These are phyloP conservation scores for Lithocarpus polystachyus DNA, from an alignment of 306 rosid genomes.

Conservation along the genomic window DNA sequence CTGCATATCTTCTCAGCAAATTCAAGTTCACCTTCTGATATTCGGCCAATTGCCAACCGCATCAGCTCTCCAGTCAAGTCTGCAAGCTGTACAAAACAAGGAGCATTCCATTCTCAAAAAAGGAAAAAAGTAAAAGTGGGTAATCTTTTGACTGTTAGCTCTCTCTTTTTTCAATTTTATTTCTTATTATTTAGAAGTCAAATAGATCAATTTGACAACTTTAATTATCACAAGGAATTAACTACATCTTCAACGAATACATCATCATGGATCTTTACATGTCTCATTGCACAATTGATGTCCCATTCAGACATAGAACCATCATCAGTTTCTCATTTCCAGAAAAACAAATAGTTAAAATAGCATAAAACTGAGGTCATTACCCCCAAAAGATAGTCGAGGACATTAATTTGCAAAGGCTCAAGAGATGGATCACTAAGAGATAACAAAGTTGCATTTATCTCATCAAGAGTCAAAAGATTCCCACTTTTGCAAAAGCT, in stretches of 20 bases:
- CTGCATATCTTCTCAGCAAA: conserved; percentile 80
- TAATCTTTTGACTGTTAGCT: background rate
- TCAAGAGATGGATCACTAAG: conserved; percentile 69
- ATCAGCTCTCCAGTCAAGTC: conserved; percentile 97
- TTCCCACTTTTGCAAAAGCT: conserved; percentile 82
- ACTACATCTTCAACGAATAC: conserved; percentile 1
- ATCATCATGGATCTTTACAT: background rate
- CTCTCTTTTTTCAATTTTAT: too few species aligned
- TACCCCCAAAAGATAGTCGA: conserved; percentile 95
- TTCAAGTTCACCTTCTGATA: conserved; percentile 88
- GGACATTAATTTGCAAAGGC: conserved; percentile 86
- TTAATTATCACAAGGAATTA: conserved; percentile 16
- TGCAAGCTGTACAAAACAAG: conserved; percentile 69
- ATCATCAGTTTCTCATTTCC: background rate
- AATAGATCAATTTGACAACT: conserved; percentile 9
- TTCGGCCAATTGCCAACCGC: conserved; percentile 94
- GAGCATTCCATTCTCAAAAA: background rate
- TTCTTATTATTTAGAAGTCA: background rate
- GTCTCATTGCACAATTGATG: background rate
- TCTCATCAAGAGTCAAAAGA: conserved; percentile 84
- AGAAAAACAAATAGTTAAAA: background rate
- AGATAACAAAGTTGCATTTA: conserved; percentile 61
- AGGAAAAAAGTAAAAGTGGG: background rate
- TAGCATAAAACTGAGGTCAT: conserved; percentile 11
- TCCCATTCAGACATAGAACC: background rate